Evolutionary conservation across 495 filamentous ascomycete species (phyloP).

Genomic region (Pseudomonodictys pantanalensis): DNA sequence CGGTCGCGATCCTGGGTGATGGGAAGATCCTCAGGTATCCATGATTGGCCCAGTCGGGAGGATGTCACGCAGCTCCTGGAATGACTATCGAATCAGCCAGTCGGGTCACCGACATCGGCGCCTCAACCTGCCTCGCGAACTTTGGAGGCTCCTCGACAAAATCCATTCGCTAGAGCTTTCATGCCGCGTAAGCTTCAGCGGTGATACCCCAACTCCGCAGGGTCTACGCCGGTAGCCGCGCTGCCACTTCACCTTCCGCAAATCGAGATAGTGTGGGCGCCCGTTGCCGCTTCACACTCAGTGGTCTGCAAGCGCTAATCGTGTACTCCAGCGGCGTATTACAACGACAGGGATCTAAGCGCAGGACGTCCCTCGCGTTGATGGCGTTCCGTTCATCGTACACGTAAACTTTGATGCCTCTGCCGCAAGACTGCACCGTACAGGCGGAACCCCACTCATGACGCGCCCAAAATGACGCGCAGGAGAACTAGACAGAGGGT

Average conservation of each 20-base stretch:
- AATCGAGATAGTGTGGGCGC: constrained; percentile 17
- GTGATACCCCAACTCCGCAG: background rate
- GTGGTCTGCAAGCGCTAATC: constrained; percentile 11
- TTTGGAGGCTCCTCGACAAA: too few species aligned
- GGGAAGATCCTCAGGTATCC: background rate
- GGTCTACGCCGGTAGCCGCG: background rate
- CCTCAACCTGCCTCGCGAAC: constrained; percentile 1
- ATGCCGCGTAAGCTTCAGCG: too few species aligned
- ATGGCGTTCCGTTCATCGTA: background rate
- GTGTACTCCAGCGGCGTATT: too few species aligned
- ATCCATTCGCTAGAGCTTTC: too few species aligned
- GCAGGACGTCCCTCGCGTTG: constrained; percentile 7
- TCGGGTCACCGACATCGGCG: constrained; percentile 15
- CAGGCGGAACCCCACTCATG: too few species aligned
- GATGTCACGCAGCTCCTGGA: constrained; percentile 6
- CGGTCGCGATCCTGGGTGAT: too few species aligned
- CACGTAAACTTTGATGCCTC: constrained; percentile 10
- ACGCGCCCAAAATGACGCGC: too few species aligned
- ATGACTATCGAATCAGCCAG: constrained; percentile 19
- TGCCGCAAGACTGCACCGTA: too few species aligned
- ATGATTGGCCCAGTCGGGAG: constrained; percentile 11
- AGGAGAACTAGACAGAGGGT: too few species aligned
- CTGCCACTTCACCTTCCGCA: background rate
- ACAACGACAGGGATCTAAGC: constrained; percentile 4
- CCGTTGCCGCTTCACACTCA: background rate